Evolutionary conservation across 768 basidiomycete genomes (phyloP), one percentile per base, ranked within the genome.

Genomic region (Tricholoma sp.): DNA sequence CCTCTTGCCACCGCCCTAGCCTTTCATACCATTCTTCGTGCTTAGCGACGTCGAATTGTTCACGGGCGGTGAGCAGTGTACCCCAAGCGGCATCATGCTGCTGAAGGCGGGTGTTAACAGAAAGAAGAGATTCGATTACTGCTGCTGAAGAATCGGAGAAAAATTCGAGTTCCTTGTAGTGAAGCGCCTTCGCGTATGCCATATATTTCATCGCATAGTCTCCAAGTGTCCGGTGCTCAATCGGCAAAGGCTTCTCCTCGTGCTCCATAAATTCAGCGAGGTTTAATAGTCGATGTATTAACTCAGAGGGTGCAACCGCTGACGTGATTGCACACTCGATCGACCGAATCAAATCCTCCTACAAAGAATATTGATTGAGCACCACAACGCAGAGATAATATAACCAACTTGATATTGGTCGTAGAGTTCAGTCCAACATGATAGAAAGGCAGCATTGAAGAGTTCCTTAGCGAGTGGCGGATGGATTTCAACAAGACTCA

Each of bases 231-330:
- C 91, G 83, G 63, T 94, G 88, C 64, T 97, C 94, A 59, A 98
- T 97, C 1, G 94, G 94, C 1, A 98, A 78, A 0, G 91, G 83
- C 66, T 96, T 96, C 66, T 98, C 97, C 71, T 98, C 95, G 63
- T 98, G 96, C 70, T 98, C 97, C 91, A 98, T 96, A 70, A 98
- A 98, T 69, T 99, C 97, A 4, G 94, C 94, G 22, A 98, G 81
- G 70, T 94, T 94, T 55, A 99, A 81, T 14, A 98, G 75, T 22
- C 91, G 83, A 68, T 97, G 92, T 18, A 96, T 89, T 27, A 98
- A 79, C 49, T 98, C 96, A 1, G 91, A 80, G 2, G 94, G 92
- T 4, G 91, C 85, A 8, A 75, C 81, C 14, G 79, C 75, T 3
- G 92, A 89, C 0, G 83, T 86, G 59, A 98, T 88, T 4, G 96